These are phyloP conservation scores for Chlamydomonas sphaeroides DNA, from an alignment of 139 green algal genomes.

Conservation along the genomic window DNA sequence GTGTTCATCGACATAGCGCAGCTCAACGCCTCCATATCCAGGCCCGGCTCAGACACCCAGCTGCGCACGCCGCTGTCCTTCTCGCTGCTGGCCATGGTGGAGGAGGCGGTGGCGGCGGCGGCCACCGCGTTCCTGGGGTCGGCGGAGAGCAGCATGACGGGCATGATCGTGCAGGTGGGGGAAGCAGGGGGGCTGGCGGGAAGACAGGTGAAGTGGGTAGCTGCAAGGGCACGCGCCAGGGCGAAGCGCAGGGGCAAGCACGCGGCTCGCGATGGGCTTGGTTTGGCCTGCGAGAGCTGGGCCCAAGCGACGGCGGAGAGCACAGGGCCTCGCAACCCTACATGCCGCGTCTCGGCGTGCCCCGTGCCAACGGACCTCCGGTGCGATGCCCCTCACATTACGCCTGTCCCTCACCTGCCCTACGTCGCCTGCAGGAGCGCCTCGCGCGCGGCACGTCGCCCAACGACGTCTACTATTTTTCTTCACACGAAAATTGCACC, in stretches of 20 bases:
- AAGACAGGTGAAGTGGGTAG: too few species aligned
- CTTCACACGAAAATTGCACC: too few species aligned
- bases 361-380: too few species aligned
- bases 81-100: conserved; percentile 18
- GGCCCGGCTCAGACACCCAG: not conserved
- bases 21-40: not conserved
- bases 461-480: not conserved
- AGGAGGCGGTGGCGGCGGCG: conserved; percentile 16
- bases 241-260: not conserved
- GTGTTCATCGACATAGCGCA: conserved; percentile 5
- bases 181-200: too few species aligned
- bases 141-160: conserved; percentile 33
- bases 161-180: conserved; percentile 27
- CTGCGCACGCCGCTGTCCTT: conserved; percentile 1
- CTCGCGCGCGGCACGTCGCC: not conserved
- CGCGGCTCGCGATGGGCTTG: too few species aligned
- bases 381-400: too few species aligned
- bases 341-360: too few species aligned
- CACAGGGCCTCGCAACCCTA: too few species aligned
- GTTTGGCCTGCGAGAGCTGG: too few species aligned
- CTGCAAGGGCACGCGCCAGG: too few species aligned
- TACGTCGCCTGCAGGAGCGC: not conserved
- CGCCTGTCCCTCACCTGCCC: too few species aligned
- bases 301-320: too few species aligned
- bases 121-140: conserved; percentile 14